Conservation (phyloP, 2,329 filamentous ascomycete genomes). For the Phoma sp. region DNA sequence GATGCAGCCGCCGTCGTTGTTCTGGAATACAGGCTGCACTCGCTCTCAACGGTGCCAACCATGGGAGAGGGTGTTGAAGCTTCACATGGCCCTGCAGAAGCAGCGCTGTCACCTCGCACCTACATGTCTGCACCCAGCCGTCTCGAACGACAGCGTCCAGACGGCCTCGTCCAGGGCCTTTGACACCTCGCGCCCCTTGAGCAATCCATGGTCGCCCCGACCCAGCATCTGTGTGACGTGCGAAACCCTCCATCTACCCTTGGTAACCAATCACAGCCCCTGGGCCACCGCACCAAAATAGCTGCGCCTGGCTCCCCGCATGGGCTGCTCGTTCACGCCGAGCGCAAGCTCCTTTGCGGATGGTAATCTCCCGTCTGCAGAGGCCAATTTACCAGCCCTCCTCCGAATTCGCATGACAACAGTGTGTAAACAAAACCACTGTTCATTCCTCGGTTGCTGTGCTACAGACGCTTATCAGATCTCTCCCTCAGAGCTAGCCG, state of each 20-base stretch:
- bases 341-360: constrained; percentile 9
- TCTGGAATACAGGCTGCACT: constrained; percentile 29
- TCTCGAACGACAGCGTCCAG: constrained; percentile 1
- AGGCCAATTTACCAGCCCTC: constrained; percentile 2
- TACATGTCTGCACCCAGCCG: neutral
- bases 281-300: constrained; percentile 14
- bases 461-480: neutral
- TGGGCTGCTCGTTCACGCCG: constrained; percentile 17
- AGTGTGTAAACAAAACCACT: constrained; percentile 1
- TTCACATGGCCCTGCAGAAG: constrained; percentile 7
- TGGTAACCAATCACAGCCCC: constrained; percentile 11
- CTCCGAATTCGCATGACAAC: neutral
- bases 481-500: neutral
- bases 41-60: constrained; percentile 6
- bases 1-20: constrained; percentile 19
- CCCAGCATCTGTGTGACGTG: constrained; percentile 13
- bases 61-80: constrained; percentile 3
- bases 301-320: constrained; percentile 18
- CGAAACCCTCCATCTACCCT: constrained; percentile 8
- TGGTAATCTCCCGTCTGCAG: constrained; percentile 16
- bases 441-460: constrained; percentile 8
- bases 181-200: constrained; percentile 11
- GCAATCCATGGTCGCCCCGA: constrained; percentile 11
- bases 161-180: constrained; percentile 11
- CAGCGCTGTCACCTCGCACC: neutral